Percentiles rank a stretch among this genome's conserved stretches.
These are phyloP conservation scores for Phialophora expanda DNA, from an alignment of 2,329 filamentous ascomycete species.

Conservation along the genomic window DNA sequence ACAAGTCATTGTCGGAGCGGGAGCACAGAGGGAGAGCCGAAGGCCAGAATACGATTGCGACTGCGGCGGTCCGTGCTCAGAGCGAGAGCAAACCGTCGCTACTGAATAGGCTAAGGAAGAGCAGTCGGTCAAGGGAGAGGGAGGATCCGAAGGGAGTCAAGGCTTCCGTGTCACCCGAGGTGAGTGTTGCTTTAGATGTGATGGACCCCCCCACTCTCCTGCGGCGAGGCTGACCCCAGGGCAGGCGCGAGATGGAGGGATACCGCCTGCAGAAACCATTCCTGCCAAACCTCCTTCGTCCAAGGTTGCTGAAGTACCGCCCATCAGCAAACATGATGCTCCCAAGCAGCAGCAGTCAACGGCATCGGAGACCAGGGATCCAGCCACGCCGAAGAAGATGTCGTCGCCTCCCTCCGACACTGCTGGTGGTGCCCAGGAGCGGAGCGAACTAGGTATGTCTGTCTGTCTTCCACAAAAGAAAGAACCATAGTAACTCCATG, in stretches of 20 bases:
- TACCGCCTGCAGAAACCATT: neutral
- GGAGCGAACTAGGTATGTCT: neutral
- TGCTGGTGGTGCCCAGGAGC: neutral
- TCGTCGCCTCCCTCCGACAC: neutral
- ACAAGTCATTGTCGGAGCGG: conserved; percentile 13
- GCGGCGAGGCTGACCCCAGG: neutral
- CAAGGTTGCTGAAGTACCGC: conserved; percentile 26
- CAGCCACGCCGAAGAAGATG: neutral
- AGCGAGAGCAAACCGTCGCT: conserved; percentile 22
- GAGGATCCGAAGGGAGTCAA: conserved; percentile 4
- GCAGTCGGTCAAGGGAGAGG: conserved; percentile 21
- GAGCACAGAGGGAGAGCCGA: conserved; percentile 10
- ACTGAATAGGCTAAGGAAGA: conserved; percentile 21
- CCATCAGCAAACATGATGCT: neutral
- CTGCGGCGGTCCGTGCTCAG: conserved; percentile 12
- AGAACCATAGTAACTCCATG: neutral
- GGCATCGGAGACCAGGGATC: neutral
- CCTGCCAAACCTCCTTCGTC: conserved; percentile 14
- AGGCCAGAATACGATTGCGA: neutral
- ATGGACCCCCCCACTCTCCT: neutral
- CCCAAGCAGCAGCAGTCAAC: neutral
- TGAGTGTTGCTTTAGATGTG: neutral
- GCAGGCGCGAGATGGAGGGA: conserved; percentile 11
- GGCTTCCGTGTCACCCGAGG: conserved; percentile 7
- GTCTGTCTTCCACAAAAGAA: neutral